Percentiles rank a stretch among this genome's conserved stretches.
Conservation (phyloP, 305 asterid species). For the Fraxinus baroniana region DNA sequence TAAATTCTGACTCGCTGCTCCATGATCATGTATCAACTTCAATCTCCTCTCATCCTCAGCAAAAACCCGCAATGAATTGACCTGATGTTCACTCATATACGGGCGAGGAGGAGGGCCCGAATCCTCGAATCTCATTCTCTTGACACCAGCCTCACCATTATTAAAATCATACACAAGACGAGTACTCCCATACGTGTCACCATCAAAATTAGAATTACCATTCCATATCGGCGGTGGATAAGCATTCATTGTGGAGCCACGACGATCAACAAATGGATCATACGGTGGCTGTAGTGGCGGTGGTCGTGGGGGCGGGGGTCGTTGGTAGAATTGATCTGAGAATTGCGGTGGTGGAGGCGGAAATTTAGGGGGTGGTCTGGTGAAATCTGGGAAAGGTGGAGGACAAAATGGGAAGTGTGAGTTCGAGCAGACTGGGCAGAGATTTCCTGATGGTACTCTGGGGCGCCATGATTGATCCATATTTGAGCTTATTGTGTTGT, state of each 20-base stretch:
- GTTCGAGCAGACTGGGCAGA: conserved; percentile 72
- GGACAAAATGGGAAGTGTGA: conserved; percentile 90
- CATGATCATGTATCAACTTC: conserved; percentile 80
- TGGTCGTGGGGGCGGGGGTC: conserved; percentile 37
- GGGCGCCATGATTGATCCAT: conserved; percentile 85
- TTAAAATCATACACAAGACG: conserved; percentile 34
- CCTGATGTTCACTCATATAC: neutral
- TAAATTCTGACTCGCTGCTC: conserved; percentile 37
- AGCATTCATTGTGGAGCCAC: conserved; percentile 31
- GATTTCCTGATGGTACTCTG: conserved; percentile 38
- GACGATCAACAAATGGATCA: conserved; percentile 65
- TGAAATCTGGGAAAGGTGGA: conserved; percentile 40
- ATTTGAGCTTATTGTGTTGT: conserved; percentile 6
- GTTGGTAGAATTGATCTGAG: conserved; percentile 49
- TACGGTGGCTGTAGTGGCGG: conserved; percentile 37
- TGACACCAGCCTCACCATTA: conserved; percentile 44
- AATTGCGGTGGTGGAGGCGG: conserved; percentile 29
- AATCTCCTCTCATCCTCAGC: conserved; percentile 73
- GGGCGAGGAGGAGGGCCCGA: conserved; percentile 9
- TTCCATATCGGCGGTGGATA: conserved; percentile 46
- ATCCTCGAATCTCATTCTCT: conserved; percentile 60
- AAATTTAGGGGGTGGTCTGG: conserved; percentile 29
- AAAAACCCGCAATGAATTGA: conserved; percentile 6
- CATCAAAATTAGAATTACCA: conserved; percentile 32
- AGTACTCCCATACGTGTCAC: conserved; percentile 33